Evolutionary conservation across 352 stramenopile genomes (phyloP).

Genomic region (Globisporangium cylindrosporum): DNA sequence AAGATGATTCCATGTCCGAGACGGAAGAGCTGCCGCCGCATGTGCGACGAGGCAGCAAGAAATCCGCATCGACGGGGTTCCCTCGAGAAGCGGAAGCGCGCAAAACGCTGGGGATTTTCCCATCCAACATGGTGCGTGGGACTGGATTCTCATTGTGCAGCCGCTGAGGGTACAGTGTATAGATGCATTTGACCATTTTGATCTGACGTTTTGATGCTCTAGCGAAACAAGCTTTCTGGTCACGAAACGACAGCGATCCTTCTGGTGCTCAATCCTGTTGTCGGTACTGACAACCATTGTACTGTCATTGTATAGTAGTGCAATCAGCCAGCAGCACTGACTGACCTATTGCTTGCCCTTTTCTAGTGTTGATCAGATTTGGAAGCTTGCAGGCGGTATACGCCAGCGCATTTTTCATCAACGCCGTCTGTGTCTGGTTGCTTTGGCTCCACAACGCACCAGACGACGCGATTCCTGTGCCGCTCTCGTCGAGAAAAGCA

Average conservation of each 20-base stretch:
- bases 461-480: not conserved
- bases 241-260: conserved; percentile 29
- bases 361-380: conserved; percentile 45
- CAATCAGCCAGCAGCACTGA: not conserved
- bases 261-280: conserved; percentile 38
- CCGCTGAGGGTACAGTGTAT: too few relatives aligned
- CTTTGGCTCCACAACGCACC: conserved; percentile 34
- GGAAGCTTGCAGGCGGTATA: conserved; percentile 26
- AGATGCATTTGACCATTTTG: not conserved
- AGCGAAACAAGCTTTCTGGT: conserved; percentile 13
- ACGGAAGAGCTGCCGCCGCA: not conserved
- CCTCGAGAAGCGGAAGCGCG: not conserved
- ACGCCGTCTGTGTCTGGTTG: conserved; percentile 37
- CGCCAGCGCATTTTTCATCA: conserved; percentile 33
- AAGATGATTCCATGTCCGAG: conserved; percentile 11
- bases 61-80: not conserved
- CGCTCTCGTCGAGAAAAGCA: not conserved
- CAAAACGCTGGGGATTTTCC: conserved; percentile 12
- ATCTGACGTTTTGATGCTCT: not conserved
- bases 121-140: conserved; percentile 13
- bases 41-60: not conserved
- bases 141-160: not conserved
- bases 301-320: too few relatives aligned
- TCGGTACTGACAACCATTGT: conserved; percentile 22
- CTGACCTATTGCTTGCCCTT: not conserved